Base-by-base conservation (phyloP, 768 basidiomycete species). In the Phylloporus rhodoxanthus region DNA sequence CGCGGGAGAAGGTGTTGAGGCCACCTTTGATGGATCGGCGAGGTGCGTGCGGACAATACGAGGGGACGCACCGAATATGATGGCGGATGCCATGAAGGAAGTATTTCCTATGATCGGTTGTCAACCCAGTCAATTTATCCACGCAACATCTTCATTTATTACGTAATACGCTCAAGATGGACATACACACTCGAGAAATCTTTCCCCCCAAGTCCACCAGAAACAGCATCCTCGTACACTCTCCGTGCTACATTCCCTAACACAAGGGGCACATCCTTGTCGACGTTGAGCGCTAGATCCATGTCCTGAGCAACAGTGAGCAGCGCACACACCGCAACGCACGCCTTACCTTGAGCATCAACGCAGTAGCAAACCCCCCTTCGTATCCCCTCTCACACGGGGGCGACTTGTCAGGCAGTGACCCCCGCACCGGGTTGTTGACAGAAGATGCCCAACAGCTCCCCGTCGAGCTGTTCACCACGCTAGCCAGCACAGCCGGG, bases 381-480 rank as follows among this genome's bases (percentile, higher is more conserved):
- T 88, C 84, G 50, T 86, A 94, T 38, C 83, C 79, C 36, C 84
- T 77, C 66, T 88, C 86, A 59, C 88, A 91, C 0, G 91, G 91
- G 5, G 91, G 85, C 17, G 81, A 80, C 64, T 82, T 82, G 44
- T 73, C 81, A 7, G 80, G 76, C 41, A 91, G 68, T 14, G 91
- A 81, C 17, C 75, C 75, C 7, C 84, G 89, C 20, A 90, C 90
- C 5, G 91, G 91, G 59, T 94, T 94, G 71, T 94, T 95, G 32
- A 86, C 82, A 0, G 84, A 82, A 21, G 84, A 83, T 14, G 89
- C 76, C 89, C 90, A 91, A 61, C 89, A 92, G 15, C 75, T 73
- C 4, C 89, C 91, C 3, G 87, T 90, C 53, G 84, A 86, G 61
- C 77, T 91, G 63, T 93, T 92, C 54, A 95, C 82, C 4, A 94